Evolutionary conservation across 1,284 basidiomycete genomes (phyloP).

Genomic region (Ganoderma meredithae): DNA sequence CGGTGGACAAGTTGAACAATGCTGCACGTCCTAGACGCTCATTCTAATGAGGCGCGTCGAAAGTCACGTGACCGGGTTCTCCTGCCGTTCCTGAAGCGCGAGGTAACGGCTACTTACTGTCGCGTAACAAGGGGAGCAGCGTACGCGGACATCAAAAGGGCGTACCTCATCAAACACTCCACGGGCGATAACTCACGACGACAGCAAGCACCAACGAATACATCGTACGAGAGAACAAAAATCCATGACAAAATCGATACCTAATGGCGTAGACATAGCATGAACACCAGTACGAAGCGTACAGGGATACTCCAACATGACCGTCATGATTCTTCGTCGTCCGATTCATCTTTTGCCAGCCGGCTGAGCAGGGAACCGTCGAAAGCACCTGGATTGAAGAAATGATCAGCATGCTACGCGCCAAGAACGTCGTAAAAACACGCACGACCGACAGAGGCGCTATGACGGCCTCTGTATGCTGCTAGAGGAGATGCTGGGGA

Average conservation of each 20-base stretch:
- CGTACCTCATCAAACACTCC: neutral
- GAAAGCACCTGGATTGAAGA: slow-evolving; percentile 29
- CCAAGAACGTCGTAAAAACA: neutral
- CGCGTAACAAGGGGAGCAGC: neutral
- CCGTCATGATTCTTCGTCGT: slow-evolving; percentile 32
- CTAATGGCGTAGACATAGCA: neutral
- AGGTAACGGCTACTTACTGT: neutral
- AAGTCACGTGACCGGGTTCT: slow-evolving; percentile 28
- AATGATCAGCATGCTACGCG: neutral
- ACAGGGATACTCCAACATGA: neutral
- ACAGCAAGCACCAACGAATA: neutral
- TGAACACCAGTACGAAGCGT: slow-evolving; percentile 8
- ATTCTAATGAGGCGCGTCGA: slow-evolving; percentile 22
- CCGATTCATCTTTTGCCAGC: slow-evolving; percentile 34
- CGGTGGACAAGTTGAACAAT: slow-evolving; percentile 24
- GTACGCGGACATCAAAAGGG: neutral
- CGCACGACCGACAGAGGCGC: slow-evolving; percentile 33
- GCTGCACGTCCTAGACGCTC: slow-evolving; percentile 21
- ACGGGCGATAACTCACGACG: too few species aligned
- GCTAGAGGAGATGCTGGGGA: slow-evolving; percentile 35
- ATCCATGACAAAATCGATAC: neutral
- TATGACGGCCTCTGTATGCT: slow-evolving; percentile 35
- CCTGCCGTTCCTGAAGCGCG: neutral
- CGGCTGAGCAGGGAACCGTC: slow-evolving; percentile 35
- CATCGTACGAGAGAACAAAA: neutral